A percentile compares a stretch with the other conserved stretches of the same genome.
Conservation (phyloP, 371 early-diverging fungal genomes). For the Mortierella sp. region DNA sequence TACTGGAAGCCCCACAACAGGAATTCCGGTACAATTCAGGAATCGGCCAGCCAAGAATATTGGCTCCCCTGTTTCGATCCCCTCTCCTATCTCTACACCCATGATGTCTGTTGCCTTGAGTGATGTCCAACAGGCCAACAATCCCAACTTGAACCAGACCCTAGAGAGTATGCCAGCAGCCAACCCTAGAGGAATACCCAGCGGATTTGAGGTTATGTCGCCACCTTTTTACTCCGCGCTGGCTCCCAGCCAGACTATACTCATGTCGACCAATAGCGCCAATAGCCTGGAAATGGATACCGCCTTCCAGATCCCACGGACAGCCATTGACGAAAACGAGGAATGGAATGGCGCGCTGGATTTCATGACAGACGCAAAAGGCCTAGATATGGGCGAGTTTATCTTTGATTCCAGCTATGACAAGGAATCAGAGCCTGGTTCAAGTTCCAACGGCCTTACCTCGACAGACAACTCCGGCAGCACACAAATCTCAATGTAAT, state of each 20-base stretch:
- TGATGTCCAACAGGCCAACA: background rate
- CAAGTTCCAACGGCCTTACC: background rate
- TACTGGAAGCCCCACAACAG: background rate
- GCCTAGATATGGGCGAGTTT: background rate
- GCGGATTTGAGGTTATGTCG: background rate
- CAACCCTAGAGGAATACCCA: background rate
- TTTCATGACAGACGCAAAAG: background rate
- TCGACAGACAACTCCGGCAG: background rate
- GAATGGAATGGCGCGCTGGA: background rate
- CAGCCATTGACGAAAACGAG: background rate
- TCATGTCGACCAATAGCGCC: background rate
- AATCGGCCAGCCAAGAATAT: background rate
- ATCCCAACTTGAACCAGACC: background rate
- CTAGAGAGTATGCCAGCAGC: background rate
- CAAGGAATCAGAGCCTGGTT: background rate
- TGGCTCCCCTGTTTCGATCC: slow-evolving; percentile 9
- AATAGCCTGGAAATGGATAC: background rate
- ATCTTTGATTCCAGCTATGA: slow-evolving; percentile 1
- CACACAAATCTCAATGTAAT: slow-evolving; percentile 1
- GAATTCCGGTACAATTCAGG: background rate
- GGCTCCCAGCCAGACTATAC: background rate
- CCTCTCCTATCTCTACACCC: slow-evolving; percentile 4
- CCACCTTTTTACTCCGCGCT: background rate
- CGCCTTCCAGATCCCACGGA: background rate
- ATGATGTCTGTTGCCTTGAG: slow-evolving; percentile 4